Percentiles rank a stretch among this genome's conserved stretches.
Evolutionary conservation across 2,329 filamentous ascomycete species (phyloP).

Genomic region (Fusarium verticillioides): DNA sequence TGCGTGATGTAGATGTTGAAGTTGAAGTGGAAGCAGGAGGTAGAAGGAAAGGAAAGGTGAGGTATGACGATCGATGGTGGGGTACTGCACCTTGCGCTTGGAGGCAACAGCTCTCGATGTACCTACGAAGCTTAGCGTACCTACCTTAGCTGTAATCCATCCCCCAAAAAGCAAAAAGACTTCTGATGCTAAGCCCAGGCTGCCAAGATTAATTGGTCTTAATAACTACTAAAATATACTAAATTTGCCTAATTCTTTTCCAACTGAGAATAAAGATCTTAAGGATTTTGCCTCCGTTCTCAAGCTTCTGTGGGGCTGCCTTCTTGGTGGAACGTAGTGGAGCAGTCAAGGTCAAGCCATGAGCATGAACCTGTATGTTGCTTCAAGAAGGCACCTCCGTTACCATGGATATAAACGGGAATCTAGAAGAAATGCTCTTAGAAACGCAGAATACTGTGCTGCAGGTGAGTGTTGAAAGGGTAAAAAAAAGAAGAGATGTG

Average conservation of each 20-base stretch:
- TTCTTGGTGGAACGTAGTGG: background rate
- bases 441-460: background rate
- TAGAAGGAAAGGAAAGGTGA: constrained; percentile 17
- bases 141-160: background rate
- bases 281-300: background rate
- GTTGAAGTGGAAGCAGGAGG: constrained; percentile 7
- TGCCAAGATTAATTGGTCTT: background rate
- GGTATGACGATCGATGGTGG: constrained; percentile 42
- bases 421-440: background rate
- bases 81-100: constrained; percentile 8
- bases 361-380: background rate
- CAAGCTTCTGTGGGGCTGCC: constrained; percentile 17
- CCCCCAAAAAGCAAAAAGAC: background rate
- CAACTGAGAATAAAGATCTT: too few relatives aligned
- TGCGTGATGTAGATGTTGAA: background rate
- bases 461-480: too few relatives aligned
- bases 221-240: background rate
- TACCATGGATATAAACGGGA: background rate
- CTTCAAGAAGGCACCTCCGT: background rate
- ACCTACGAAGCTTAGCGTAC: background rate
- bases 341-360: background rate
- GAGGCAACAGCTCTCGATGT: constrained; percentile 2
- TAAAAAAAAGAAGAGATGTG: too few relatives aligned
- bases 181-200: background rate
- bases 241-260: background rate